Conservation (phyloP, 129 eudicot genomes). For the sunflower (Helianthus annuus) region DNA sequence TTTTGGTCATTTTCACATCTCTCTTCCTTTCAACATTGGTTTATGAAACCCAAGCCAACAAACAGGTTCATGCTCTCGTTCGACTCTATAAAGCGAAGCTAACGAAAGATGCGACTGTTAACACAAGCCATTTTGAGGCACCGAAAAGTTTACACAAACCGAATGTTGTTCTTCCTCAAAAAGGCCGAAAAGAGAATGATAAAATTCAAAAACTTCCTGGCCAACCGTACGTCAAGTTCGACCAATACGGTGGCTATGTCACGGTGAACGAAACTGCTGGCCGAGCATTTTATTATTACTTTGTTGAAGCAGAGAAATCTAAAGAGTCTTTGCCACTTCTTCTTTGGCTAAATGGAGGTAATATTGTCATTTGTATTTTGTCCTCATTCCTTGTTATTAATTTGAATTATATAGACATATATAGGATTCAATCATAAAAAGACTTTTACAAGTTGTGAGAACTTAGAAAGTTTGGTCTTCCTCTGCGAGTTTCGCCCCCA, state of each 20-base stretch:
- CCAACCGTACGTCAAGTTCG: constrained; percentile 61
- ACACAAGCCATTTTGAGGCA: constrained; percentile 44
- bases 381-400: background rate
- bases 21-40: constrained; percentile 31
- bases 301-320: constrained; percentile 57
- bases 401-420: background rate
- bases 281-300: constrained; percentile 80
- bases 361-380: background rate
- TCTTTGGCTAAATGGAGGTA: constrained; percentile 99
- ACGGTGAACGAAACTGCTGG: constrained; percentile 59
- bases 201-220: constrained; percentile 68
- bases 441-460: too few relatives aligned
- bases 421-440: too few relatives aligned
- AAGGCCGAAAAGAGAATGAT: constrained; percentile 56
- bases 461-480: too few relatives aligned
- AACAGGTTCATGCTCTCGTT: constrained; percentile 44
- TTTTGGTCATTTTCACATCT: constrained; percentile 17
- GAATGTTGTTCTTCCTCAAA: constrained; percentile 29
- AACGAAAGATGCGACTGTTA: constrained; percentile 22
- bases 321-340: constrained; percentile 70
- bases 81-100: constrained; percentile 47
- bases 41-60: constrained; percentile 36
- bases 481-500: too few relatives aligned
- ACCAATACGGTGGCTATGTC: constrained; percentile 83
- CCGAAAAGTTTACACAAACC: constrained; percentile 17